A percentile compares a stretch with the other conserved stretches of the same genome.
phyloP scores from a whole-genome alignment of 2,329 filamentous ascomycete species.

The Sporothrix inflata region DNA sequence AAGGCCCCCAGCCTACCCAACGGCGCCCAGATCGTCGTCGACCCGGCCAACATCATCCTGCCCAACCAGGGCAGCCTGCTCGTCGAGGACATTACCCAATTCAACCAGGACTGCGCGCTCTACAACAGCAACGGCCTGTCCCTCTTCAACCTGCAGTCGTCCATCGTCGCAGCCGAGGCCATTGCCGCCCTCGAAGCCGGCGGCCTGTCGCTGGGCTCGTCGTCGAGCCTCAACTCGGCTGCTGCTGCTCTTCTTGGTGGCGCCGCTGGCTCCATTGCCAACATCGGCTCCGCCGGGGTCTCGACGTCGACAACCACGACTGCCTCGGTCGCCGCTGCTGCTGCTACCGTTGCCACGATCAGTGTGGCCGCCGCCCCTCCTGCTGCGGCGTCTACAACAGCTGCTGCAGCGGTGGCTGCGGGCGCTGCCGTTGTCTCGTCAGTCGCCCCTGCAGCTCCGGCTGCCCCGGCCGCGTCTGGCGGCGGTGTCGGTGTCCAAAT shows the following conservation, averaged over 20 bases:
- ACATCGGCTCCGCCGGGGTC: not conserved
- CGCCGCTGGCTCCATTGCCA: not conserved
- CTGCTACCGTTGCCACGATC: not conserved
- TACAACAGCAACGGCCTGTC: constrained; percentile 38
- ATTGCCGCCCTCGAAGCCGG: constrained; percentile 38
- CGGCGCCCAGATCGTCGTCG: constrained; percentile 41
- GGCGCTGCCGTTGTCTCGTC: not conserved
- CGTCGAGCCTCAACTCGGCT: constrained; percentile 28
- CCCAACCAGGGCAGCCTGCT: constrained; percentile 42
- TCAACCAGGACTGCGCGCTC: constrained; percentile 43
- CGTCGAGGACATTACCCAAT: constrained; percentile 42
- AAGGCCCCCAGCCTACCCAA: constrained; percentile 38
- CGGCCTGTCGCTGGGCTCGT: constrained; percentile 35
- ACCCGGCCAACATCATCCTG: constrained; percentile 47
- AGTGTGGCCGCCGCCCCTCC: not conserved
- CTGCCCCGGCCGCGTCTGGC: constrained; percentile 2
- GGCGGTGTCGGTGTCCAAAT: constrained; percentile 32
- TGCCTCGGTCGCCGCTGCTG: not conserved
- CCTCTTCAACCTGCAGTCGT: constrained; percentile 38
- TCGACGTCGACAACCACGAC: not conserved
- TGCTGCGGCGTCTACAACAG: not conserved
- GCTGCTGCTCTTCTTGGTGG: constrained; percentile 26
- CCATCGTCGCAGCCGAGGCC: constrained; percentile 39
- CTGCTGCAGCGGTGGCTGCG: constrained; percentile 19
- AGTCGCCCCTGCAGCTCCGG: not conserved